A percentile compares a stretch with the other conserved stretches of the same genome.
These are phyloP conservation scores for Aschersonia sp. DNA, from an alignment of 2,329 filamentous ascomycete species.

Conservation along the genomic window DNA sequence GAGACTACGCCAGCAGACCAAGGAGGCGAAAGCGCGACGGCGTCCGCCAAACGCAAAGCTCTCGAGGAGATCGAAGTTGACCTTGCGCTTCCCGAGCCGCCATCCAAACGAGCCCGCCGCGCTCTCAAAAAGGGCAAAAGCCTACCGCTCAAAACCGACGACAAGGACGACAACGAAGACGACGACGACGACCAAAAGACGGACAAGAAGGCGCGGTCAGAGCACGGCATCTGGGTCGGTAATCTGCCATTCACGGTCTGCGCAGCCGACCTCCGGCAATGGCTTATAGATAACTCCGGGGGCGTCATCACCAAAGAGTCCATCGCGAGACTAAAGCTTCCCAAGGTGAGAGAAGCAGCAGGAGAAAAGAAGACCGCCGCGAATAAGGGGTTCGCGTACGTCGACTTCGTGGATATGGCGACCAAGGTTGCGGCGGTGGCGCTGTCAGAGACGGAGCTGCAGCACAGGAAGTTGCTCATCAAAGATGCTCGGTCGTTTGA, in stretches of 20 bases:
- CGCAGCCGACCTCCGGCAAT: constrained; percentile 58
- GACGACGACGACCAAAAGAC: constrained; percentile 19
- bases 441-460: constrained; percentile 70
- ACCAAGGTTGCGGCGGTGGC: constrained; percentile 65
- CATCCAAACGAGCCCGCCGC: constrained; percentile 86
- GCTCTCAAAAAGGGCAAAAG: constrained; percentile 73
- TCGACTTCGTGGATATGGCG: constrained; percentile 68
- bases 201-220: constrained; percentile 44
- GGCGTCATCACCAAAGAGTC: constrained; percentile 50
- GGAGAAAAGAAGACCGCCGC: constrained; percentile 17
- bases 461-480: constrained; percentile 72
- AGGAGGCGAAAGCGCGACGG: constrained; percentile 5
- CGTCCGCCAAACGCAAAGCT: constrained; percentile 50
- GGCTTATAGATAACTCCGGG: constrained; percentile 61
- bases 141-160: constrained; percentile 26
- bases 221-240: constrained; percentile 87
- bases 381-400: constrained; percentile 96
- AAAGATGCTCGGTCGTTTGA: constrained; percentile 86
- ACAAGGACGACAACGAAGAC: constrained; percentile 20
- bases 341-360: constrained; percentile 39
- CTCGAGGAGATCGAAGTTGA: constrained; percentile 78
- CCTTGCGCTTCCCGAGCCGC: constrained; percentile 75
- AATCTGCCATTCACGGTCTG: constrained; percentile 80
- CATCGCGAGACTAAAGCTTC: constrained; percentile 78
- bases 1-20: constrained; percentile 3